Percentiles rank a stretch among this genome's conserved stretches.
Evolutionary conservation across 306 rosid species (phyloP).

Genomic region (Vigna nakashimae): DNA sequence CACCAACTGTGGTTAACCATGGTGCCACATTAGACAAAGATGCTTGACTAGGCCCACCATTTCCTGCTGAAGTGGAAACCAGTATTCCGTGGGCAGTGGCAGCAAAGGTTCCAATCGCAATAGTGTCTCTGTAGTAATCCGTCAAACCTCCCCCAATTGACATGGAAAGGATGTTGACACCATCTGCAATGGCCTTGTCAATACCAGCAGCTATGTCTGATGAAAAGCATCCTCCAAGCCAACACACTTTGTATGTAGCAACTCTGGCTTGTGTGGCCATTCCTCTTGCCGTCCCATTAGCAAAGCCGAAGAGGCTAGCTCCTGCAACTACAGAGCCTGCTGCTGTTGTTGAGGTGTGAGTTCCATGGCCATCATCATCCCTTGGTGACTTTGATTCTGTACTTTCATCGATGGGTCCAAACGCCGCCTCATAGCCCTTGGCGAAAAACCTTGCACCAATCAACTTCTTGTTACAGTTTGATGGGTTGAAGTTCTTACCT

Average conservation of each 20-base stretch:
- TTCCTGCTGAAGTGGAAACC: slow-evolving; percentile 87
- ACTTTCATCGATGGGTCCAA: slow-evolving; percentile 58
- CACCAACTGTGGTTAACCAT: slow-evolving; percentile 86
- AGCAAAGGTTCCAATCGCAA: slow-evolving; percentile 78
- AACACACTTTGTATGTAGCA: slow-evolving; percentile 86
- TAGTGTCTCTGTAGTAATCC: slow-evolving; percentile 63
- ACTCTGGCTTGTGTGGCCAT: slow-evolving; percentile 85
- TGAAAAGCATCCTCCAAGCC: slow-evolving; percentile 72
- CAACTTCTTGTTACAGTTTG: slow-evolving; percentile 79
- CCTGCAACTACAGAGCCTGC: slow-evolving; percentile 74
- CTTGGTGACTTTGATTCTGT: slow-evolving; percentile 83
- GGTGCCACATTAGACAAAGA: slow-evolving; percentile 77
- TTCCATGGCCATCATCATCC: slow-evolving; percentile 92
- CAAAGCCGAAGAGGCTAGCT: slow-evolving; percentile 81
- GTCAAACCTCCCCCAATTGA: slow-evolving; percentile 70
- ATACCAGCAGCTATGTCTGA: slow-evolving; percentile 81
- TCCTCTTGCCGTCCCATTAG: slow-evolving; percentile 86
- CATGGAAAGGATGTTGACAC: slow-evolving; percentile 77
- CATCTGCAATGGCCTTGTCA: slow-evolving; percentile 84
- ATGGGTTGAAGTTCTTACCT: slow-evolving; percentile 67
- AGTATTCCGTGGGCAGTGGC: slow-evolving; percentile 74
- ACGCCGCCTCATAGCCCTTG: slow-evolving; percentile 68
- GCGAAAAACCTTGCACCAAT: slow-evolving; percentile 86
- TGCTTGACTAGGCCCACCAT: slow-evolving; percentile 64
- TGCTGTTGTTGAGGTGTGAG: slow-evolving; percentile 90